Evolutionary conservation across 2,329 filamentous ascomycete genomes (phyloP).

Genomic region (Dryadomyces quercivorus): DNA sequence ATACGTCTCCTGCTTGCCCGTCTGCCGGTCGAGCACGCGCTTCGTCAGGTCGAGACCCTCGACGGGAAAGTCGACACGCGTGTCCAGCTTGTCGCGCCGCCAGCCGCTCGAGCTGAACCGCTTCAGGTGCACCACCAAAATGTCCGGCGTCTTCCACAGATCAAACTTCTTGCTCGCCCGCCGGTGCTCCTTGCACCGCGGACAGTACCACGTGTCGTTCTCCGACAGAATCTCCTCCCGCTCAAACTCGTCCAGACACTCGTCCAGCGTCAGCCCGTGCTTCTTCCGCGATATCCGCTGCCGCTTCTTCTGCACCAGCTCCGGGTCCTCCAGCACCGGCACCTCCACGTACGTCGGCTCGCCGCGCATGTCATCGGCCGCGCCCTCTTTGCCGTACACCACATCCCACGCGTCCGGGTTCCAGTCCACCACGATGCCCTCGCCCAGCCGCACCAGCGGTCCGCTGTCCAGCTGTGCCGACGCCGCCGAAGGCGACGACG

Average conservation of each 20-base stretch:
- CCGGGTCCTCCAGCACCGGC: constrained; percentile 36
- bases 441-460: constrained; percentile 64
- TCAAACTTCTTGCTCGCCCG: constrained; percentile 94
- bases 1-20: constrained; percentile 73
- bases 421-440: constrained; percentile 86
- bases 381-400: constrained; percentile 46
- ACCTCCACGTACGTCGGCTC: constrained; percentile 45
- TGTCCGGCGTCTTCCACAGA: constrained; percentile 92
- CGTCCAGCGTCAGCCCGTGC: constrained; percentile 70
- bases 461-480: constrained; percentile 30
- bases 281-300: constrained; percentile 54
- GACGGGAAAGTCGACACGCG: constrained; percentile 81
- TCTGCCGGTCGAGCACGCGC: constrained; percentile 67
- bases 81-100: constrained; percentile 83
- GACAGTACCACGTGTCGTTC: constrained; percentile 96
- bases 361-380: constrained; percentile 42
- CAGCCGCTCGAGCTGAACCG: constrained; percentile 78
- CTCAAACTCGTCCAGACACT: constrained; percentile 90
- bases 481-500: neutral
- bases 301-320: constrained; percentile 50
- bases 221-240: constrained; percentile 89
- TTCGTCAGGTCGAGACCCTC: constrained; percentile 73
- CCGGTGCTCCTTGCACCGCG: constrained; percentile 84
- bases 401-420: constrained; percentile 53
- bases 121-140: constrained; percentile 89